phyloP scores from a whole-genome alignment of 129 eudicot genomes.

The Silybum marianum region DNA sequence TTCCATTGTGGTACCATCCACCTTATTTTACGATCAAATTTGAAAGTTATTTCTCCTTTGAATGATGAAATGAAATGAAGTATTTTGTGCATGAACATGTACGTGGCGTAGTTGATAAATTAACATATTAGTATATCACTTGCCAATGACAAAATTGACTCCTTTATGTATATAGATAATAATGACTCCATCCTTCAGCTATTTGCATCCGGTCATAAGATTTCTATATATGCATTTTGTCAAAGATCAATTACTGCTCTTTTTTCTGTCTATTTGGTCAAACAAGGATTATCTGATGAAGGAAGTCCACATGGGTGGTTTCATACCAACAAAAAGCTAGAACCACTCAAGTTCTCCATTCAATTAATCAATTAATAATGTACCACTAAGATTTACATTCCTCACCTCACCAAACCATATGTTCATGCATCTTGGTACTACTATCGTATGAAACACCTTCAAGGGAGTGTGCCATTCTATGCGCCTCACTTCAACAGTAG shows the following conservation, averaged over 20 bases:
- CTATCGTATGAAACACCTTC: neutral
- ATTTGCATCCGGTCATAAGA: too few relatives aligned
- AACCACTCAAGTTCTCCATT: neutral
- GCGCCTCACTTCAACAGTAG: neutral
- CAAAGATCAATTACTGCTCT: neutral
- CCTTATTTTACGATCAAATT: too few relatives aligned
- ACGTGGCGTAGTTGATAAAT: too few relatives aligned
- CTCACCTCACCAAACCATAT: neutral
- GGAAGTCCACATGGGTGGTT: neutral
- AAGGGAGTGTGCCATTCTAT: neutral
- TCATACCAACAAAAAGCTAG: neutral
- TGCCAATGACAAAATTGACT: too few relatives aligned
- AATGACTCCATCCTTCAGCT: too few relatives aligned
- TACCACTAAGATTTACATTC: neutral
- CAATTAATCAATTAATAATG: too few relatives aligned
- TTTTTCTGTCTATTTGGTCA: neutral
- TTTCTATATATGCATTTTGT: neutral
- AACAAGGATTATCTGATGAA: neutral
- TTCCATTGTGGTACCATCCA: too few relatives aligned
- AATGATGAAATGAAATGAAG: too few relatives aligned
- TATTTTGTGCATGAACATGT: too few relatives aligned
- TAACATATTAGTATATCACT: too few relatives aligned
- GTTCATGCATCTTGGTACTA: neutral
- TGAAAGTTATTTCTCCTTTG: too few relatives aligned
- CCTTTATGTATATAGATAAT: too few relatives aligned